Evolutionary conservation across 805 yeast genomes (phyloP), one percentile per base, ranked within the genome.

Genomic region (Lipomyces sp.): DNA sequence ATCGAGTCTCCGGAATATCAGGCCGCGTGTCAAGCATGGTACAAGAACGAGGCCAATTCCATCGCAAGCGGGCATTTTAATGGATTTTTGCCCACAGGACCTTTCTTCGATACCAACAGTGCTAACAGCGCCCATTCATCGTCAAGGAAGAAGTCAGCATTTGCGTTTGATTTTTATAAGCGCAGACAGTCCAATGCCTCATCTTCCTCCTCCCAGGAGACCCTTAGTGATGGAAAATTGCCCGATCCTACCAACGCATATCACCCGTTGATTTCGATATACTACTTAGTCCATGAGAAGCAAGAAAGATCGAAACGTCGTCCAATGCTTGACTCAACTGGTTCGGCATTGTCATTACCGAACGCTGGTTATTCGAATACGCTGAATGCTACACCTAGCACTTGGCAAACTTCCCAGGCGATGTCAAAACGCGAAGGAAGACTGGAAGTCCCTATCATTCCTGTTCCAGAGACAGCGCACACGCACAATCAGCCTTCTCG

Each of bases 241-340:
- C 84, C 86, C 1, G 95, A 92, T 77, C 98, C 98, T 15, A 90
- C 97, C 0, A 82, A 84, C 62, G 94, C 93, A 1, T 93, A 85
- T 77, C 96, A 93, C 78, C 98, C 99, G 0, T 81, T 93, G 69
- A 79, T 94, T 11, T 91, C 97, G 5, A 88, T 94, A 50, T 95
- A 95, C 76, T 89, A 86, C 74, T 82, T 95, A 70, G 97, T 92
- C 18, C 88, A 86, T 62, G 99, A 95, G 51, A 61, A 67, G 29
- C 71, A 68, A 32, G 71, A 64, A 30, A 67, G 71, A 24, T 39
- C 62, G n/a, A 63, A 64, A n/a, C 60, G 68, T 4, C 64, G 69
- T n/a, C 70, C 70, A 29, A 62, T 60, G 30, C 56, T 67, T 15
- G 68, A 64, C 33, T 42, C 61, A 7, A 37, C 60, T 2, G 57